phyloP scores from a whole-genome alignment of 192 early-diverging fungal genomes.

The Geosiphon pyriformis region DNA sequence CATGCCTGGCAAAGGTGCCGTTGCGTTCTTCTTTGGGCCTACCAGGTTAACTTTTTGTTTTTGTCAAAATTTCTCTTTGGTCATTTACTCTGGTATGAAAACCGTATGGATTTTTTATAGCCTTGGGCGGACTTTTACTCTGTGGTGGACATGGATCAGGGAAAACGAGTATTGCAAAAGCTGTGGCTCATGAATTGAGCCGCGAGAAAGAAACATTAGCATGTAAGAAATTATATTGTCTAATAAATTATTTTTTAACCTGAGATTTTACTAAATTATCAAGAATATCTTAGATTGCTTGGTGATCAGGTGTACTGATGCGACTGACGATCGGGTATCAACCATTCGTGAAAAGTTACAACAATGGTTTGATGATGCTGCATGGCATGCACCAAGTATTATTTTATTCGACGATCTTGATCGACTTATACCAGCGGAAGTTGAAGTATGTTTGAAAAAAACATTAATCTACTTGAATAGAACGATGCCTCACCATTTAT shows the following conservation, averaged over 20 bases:
- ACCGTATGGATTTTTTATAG: conserved; percentile 3
- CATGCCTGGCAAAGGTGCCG: conserved; percentile 7
- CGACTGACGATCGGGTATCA: conserved; percentile 52
- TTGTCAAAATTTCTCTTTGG: conserved; percentile 6
- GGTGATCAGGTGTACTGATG: conserved; percentile 50
- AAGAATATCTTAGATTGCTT: conserved; percentile 41
- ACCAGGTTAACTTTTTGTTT: conserved; percentile 23
- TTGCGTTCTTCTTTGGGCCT: conserved; percentile 11
- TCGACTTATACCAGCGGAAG: conserved; percentile 62
- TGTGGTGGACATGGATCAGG: conserved; percentile 71
- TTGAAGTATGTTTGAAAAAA: conserved; percentile 47
- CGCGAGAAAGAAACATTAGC: conserved; percentile 39
- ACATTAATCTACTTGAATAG: neutral
- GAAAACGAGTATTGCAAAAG: conserved; percentile 61
- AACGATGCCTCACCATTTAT: neutral
- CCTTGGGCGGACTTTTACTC: conserved; percentile 55
- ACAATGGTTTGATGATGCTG: conserved; percentile 57
- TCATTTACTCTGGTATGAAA: neutral
- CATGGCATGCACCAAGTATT: conserved; percentile 65
- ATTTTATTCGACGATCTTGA: conserved; percentile 76
- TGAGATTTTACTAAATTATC: conserved; percentile 1
- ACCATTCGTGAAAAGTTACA: conserved; percentile 55
- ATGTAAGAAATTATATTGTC: conserved; percentile 38
- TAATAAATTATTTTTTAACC: conserved; percentile 23
- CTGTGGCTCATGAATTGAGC: conserved; percentile 39